phyloP scores from a whole-genome alignment of 2,329 filamentous ascomycete species.

The Diaporthe sp. region DNA sequence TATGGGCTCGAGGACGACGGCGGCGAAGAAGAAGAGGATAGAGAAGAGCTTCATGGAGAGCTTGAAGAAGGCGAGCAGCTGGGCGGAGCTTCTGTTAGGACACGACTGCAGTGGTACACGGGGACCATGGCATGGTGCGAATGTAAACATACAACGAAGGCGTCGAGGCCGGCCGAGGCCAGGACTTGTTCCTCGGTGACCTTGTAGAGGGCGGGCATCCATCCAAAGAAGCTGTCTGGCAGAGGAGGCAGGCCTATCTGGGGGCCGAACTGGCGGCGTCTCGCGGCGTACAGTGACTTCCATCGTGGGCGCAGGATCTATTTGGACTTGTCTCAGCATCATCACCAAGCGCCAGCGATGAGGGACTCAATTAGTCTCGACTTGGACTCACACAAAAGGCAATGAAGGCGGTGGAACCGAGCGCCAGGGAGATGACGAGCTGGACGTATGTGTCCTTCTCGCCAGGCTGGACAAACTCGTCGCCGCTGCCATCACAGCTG shows the following conservation, averaged over 20 bases:
- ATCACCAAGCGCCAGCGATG: neutral
- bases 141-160: constrained; percentile 78
- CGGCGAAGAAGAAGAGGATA: constrained; percentile 84
- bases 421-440: constrained; percentile 76
- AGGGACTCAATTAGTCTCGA: neutral
- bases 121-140: neutral
- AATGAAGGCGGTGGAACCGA: constrained; percentile 79
- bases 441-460: constrained; percentile 70
- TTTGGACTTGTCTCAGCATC: constrained; percentile 16
- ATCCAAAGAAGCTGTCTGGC: constrained; percentile 88
- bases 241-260: constrained; percentile 77
- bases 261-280: constrained; percentile 79
- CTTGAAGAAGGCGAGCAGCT: constrained; percentile 95
- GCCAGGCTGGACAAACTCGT: constrained; percentile 50
- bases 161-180: constrained; percentile 91
- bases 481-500: constrained; percentile 40
- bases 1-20: constrained; percentile 85
- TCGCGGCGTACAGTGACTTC: constrained; percentile 89
- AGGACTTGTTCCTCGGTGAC: constrained; percentile 92
- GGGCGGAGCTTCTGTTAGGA: constrained; percentile 30
- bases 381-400: constrained; percentile 76
- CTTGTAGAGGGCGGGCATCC: constrained; percentile 87
- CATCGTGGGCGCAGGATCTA: constrained; percentile 90
- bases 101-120: neutral
- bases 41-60: constrained; percentile 90